These are phyloP conservation scores for Castanea mollissima DNA, from an alignment of 306 rosid species.

Conservation along the genomic window DNA sequence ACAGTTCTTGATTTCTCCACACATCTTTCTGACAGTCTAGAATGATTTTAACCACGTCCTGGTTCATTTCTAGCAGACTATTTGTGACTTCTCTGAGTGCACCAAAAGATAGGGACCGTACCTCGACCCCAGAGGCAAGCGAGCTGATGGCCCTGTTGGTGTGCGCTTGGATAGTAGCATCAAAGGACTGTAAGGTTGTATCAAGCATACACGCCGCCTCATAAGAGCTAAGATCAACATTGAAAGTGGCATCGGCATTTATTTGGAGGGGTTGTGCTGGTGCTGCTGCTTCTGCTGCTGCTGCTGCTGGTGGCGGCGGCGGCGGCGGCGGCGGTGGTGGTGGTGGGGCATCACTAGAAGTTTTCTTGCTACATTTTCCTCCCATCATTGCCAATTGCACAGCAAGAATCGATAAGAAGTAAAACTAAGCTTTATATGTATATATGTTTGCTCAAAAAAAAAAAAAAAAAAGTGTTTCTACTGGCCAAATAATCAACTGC, in stretches of 20 bases:
- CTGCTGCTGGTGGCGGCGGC: too few species aligned
- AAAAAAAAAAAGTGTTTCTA: neutral
- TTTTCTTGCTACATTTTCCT: constrained; percentile 53
- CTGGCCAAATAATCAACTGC: neutral
- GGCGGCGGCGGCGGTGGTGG: too few species aligned
- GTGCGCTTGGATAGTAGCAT: constrained; percentile 56
- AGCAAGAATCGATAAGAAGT: neutral
- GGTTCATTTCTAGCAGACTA: constrained; percentile 70
- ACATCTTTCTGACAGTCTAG: constrained; percentile 67
- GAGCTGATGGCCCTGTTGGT: constrained; percentile 67
- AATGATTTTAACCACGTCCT: constrained; percentile 64
- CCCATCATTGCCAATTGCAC: constrained; percentile 59
- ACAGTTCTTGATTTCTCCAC: constrained; percentile 59
- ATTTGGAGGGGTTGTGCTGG: constrained; percentile 25
- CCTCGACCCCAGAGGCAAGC: constrained; percentile 54
- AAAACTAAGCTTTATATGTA: neutral
- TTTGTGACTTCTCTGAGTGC: constrained; percentile 70
- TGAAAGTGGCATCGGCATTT: constrained; percentile 39
- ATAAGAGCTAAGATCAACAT: constrained; percentile 64
- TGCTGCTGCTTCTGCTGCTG: too few species aligned
- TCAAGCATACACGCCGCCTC: constrained; percentile 70
- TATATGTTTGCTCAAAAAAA: neutral
- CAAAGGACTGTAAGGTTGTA: constrained; percentile 63
- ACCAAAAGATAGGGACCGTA: constrained; percentile 60
- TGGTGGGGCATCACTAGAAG: constrained; percentile 27